Conservation (phyloP, 2,329 filamentous ascomycete species). For the Penicillium digitatum region DNA sequence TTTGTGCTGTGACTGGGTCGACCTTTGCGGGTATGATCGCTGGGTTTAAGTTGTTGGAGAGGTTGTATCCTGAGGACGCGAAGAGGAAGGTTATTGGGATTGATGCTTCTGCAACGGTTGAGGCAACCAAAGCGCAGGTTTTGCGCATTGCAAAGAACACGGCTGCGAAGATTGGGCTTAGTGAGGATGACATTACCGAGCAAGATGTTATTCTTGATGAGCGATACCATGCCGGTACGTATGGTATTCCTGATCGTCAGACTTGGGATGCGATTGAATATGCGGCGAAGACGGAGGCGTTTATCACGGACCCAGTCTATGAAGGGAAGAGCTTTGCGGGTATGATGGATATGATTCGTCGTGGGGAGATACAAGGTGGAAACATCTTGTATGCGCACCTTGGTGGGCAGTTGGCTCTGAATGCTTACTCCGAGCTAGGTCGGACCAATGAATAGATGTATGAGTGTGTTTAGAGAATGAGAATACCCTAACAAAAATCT, state of each 20-base stretch:
- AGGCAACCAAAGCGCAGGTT: conserved; percentile 62
- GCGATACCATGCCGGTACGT: conserved; percentile 63
- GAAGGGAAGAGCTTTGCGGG: conserved; percentile 72
- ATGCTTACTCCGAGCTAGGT: conserved; percentile 57
- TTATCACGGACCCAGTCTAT: conserved; percentile 73
- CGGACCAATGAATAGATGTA: conserved; percentile 12
- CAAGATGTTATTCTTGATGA: conserved; percentile 61
- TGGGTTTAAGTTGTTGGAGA: conserved; percentile 63
- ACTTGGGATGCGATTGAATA: conserved; percentile 67
- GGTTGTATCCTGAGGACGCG: conserved; percentile 37
- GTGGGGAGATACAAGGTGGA: conserved; percentile 59
- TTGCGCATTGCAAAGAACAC: conserved; percentile 64
- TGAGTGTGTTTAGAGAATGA: neutral
- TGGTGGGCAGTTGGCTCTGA: conserved; percentile 66
- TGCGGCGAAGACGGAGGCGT: conserved; percentile 63
- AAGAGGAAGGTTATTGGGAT: conserved; percentile 61
- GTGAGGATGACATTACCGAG: conserved; percentile 57
- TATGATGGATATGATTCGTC: conserved; percentile 64
- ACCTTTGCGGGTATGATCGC: conserved; percentile 70
- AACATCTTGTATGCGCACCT: conserved; percentile 69
- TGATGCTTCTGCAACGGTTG: conserved; percentile 58
- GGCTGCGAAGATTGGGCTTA: conserved; percentile 59
- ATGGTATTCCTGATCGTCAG: conserved; percentile 62
- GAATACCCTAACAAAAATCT: neutral
- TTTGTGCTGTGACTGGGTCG: conserved; percentile 67